These are phyloP conservation scores for Pichia sp. DNA, from an alignment of 1,139 yeast species.

Conservation along the genomic window DNA sequence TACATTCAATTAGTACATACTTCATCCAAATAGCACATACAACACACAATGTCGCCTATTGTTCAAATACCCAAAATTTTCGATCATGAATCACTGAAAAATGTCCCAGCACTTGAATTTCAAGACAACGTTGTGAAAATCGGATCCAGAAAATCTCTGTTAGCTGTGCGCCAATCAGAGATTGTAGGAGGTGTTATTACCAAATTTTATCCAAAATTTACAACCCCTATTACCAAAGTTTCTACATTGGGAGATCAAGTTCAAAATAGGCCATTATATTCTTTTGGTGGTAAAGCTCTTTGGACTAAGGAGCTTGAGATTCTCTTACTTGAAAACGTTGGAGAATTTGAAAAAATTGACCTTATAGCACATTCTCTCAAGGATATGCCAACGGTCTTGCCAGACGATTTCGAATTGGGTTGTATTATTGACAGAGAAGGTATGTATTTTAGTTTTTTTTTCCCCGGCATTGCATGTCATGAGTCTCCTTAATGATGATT, in stretches of 20 bases:
- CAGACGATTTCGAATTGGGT: slow-evolving; percentile 85
- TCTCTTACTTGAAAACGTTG: slow-evolving; percentile 51
- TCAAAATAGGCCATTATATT: slow-evolving; percentile 75
- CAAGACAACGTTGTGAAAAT: slow-evolving; percentile 30
- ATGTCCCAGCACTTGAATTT: slow-evolving; percentile 8
- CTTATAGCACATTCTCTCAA: slow-evolving; percentile 89
- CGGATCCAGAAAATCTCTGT: slow-evolving; percentile 83
- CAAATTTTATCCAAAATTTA: slow-evolving; percentile 48
- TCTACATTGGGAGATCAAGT: slow-evolving; percentile 88
- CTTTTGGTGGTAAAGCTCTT: slow-evolving; percentile 91
- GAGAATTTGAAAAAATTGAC: slow-evolving; percentile 65
- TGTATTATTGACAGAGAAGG: slow-evolving; percentile 76
- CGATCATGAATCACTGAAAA: slow-evolving; percentile 3
- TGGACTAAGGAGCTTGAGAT: slow-evolving; percentile 96
- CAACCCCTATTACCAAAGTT: slow-evolving; percentile 69
- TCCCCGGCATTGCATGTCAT: no score
- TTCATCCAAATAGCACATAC: no score
- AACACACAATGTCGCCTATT: slow-evolving; percentile 5
- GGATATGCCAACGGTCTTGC: slow-evolving; percentile 90
- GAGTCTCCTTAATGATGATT: slow-evolving; percentile 21
- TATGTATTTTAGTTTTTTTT: slow-evolving; percentile 15
- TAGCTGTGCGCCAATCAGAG: slow-evolving; percentile 84
- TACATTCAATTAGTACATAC: no score
- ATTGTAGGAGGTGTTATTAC: slow-evolving; percentile 58
- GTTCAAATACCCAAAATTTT: slow-evolving; percentile 13